Evolutionary conservation across 805 yeast genomes (phyloP).

Genomic region (Saccharomycopsis sp.): DNA sequence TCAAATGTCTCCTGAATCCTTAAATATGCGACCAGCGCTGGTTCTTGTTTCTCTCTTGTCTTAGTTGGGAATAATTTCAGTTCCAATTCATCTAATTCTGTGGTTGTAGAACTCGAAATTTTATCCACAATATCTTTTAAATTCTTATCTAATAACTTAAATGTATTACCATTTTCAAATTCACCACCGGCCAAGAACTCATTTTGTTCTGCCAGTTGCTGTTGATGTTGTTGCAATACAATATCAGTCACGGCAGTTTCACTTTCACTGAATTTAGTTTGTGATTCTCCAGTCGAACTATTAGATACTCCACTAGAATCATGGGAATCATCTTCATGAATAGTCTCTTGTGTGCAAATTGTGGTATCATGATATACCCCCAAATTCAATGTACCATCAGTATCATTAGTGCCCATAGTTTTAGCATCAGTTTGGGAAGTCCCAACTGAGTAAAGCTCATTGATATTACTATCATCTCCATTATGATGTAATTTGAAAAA

Average conservation of each 20-base stretch:
- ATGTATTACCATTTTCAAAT: conserved; percentile 16
- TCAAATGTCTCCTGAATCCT: conserved; percentile 15
- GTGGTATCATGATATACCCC: background rate
- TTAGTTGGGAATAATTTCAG: background rate
- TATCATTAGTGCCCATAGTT: conserved; percentile 1
- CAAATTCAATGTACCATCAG: background rate
- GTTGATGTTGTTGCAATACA: background rate
- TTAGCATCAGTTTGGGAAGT: background rate
- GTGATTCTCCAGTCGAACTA: background rate
- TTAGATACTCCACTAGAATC: background rate
- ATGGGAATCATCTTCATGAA: background rate
- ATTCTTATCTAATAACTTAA: conserved; percentile 16
- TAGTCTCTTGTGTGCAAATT: no score
- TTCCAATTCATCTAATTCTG: conserved; percentile 13
- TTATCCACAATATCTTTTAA: conserved; percentile 17
- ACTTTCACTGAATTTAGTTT: background rate
- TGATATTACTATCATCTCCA: no score
- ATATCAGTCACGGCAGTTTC: conserved; percentile 1
- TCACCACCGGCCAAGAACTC: no score
- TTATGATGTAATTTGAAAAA: conserved; percentile 1
- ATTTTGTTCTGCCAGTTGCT: background rate
- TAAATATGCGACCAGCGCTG: no score
- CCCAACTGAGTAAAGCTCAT: background rate
- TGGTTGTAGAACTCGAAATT: conserved; percentile 13
- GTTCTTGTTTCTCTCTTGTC: background rate